Evolutionary conservation across 179 eudicot species (phyloP).

Genomic region (Drosera spatulata): DNA sequence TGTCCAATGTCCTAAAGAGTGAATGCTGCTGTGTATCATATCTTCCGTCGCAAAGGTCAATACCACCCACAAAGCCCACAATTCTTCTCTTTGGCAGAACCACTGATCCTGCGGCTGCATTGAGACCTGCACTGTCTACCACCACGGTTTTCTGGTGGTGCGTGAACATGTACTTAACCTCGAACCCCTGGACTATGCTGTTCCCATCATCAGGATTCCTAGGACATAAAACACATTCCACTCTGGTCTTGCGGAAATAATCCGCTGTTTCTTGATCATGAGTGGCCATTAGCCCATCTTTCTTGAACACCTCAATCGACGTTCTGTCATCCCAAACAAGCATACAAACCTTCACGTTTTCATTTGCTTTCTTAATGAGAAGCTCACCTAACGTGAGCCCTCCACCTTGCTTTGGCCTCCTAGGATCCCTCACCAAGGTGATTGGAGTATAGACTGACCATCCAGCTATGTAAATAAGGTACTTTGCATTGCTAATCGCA

Average conservation of each 20-base stretch:
- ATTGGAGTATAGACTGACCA: constrained; percentile 59
- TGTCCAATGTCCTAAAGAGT: constrained; percentile 39
- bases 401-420: constrained; percentile 17
- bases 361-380: constrained; percentile 38
- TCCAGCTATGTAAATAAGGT: constrained; percentile 55
- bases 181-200: constrained; percentile 31
- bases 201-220: constrained; percentile 29
- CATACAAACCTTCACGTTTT: constrained; percentile 41
- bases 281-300: constrained; percentile 57
- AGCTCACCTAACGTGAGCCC: constrained; percentile 40
- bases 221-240: constrained; percentile 46
- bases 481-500: constrained; percentile 20
- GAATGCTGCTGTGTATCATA: constrained; percentile 54
- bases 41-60: constrained; percentile 19
- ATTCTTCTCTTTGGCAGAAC: constrained; percentile 21
- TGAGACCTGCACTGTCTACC: constrained; percentile 26
- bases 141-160: constrained; percentile 71
- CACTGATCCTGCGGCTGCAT: not conserved
- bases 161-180: constrained; percentile 40
- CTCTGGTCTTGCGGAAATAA: constrained; percentile 37
- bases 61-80: constrained; percentile 51
- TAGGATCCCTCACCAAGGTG: constrained; percentile 43
- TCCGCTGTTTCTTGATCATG: constrained; percentile 51
- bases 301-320: constrained; percentile 28
- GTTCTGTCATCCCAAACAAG: constrained; percentile 71